phyloP scores from a whole-genome alignment of 2,329 filamentous ascomycete genomes.

The Periconia macrospinosa region DNA sequence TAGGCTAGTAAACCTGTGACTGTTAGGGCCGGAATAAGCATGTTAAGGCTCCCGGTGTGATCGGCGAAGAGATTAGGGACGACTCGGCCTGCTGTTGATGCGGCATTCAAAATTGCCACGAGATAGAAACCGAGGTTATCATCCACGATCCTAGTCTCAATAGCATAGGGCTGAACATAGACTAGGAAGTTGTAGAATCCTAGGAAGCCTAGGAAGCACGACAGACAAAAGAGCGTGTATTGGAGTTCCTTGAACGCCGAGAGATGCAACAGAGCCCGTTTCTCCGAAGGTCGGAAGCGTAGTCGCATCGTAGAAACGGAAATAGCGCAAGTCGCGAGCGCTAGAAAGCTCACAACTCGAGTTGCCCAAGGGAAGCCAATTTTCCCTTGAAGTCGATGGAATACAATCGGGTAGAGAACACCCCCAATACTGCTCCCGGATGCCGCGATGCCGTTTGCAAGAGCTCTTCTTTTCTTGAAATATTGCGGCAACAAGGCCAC shows the following conservation, averaged over 20 bases:
- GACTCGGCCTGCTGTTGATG: neutral
- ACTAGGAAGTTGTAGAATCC: constrained; percentile 43
- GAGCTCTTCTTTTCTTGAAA: constrained; percentile 6
- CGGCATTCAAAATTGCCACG: constrained; percentile 19
- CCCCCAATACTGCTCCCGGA: constrained; percentile 4
- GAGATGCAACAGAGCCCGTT: constrained; percentile 36
- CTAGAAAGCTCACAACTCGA: constrained; percentile 58
- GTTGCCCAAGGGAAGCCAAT: constrained; percentile 65
- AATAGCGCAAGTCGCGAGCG: neutral
- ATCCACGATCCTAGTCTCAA: constrained; percentile 21
- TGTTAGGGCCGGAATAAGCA: neutral
- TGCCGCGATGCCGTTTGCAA: constrained; percentile 18
- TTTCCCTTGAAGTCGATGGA: neutral
- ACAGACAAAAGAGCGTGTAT: constrained; percentile 29
- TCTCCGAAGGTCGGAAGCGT: constrained; percentile 31
- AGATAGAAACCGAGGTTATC: constrained; percentile 43
- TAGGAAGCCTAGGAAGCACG: constrained; percentile 23
- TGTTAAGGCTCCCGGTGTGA: constrained; percentile 2
- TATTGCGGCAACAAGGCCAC: constrained; percentile 36
- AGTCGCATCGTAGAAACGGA: constrained; percentile 40
- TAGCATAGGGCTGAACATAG: constrained; percentile 39
- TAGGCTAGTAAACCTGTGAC: neutral
- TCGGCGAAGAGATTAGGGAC: constrained; percentile 2
- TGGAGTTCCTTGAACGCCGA: constrained; percentile 25
- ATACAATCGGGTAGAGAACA: neutral